Conservation (phyloP, 2,329 filamentous ascomycete genomes). For the Ramichloridium luteum region DNA sequence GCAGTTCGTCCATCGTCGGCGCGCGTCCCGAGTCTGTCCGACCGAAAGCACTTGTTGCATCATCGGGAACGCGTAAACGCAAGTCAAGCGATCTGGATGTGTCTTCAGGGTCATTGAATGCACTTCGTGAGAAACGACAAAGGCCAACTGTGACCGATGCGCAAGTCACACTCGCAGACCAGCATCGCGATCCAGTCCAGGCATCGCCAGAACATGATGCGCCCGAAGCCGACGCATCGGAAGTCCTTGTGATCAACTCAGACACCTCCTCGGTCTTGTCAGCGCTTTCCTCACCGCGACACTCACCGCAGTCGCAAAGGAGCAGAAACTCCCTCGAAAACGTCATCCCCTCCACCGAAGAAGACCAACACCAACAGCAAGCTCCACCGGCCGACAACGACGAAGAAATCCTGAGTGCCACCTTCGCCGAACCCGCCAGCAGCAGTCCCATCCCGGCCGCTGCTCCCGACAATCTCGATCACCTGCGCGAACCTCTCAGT, state of each 20-base stretch:
- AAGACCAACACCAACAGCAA: constrained; percentile 12
- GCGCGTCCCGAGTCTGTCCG: constrained; percentile 11
- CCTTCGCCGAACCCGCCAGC: constrained; percentile 33
- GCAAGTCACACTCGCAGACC: too few relatives aligned
- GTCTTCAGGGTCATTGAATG: constrained; percentile 11
- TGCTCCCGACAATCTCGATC: too few relatives aligned
- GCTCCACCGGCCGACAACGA: constrained; percentile 5
- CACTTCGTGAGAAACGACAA: constrained; percentile 13
- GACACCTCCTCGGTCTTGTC: constrained; percentile 15
- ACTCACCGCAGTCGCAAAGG: constrained; percentile 13
- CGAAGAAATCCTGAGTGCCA: constrained; percentile 27
- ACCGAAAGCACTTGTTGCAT: constrained; percentile 20
- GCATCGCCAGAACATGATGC: too few relatives aligned
- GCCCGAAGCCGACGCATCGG: constrained; percentile 3
- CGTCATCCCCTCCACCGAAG: constrained; percentile 22
- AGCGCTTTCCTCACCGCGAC: constrained; percentile 19
- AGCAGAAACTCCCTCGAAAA: constrained; percentile 15
- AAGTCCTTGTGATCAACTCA: constrained; percentile 22
- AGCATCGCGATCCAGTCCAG: too few relatives aligned
- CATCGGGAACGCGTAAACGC: constrained; percentile 22
- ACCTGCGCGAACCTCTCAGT: constrained; percentile 10
- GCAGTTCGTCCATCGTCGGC: too few relatives aligned
- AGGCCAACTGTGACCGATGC: too few relatives aligned
- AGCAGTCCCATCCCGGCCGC: constrained; percentile 32
- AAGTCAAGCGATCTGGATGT: constrained; percentile 15